These are phyloP conservation scores for Aureobasidium lini DNA, from an alignment of 2,329 filamentous ascomycete species.

Conservation along the genomic window DNA sequence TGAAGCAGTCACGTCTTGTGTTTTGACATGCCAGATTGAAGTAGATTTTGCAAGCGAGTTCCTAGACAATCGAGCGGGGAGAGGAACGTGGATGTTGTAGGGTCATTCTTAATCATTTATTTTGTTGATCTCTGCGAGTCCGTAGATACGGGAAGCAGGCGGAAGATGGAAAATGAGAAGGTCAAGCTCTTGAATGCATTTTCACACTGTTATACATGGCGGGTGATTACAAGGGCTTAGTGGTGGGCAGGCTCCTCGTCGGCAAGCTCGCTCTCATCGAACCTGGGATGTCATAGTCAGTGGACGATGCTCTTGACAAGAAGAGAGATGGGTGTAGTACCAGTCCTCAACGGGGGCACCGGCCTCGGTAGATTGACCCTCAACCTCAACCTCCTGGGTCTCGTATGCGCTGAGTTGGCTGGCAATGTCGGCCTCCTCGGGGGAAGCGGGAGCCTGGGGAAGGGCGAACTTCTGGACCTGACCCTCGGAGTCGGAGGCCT, in stretches of 20 bases:
- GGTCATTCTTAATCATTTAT: too few relatives aligned
- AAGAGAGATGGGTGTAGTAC: conserved; percentile 32
- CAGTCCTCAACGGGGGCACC: conserved; percentile 54
- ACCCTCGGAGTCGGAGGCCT: conserved; percentile 79
- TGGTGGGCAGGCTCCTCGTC: conserved; percentile 17
- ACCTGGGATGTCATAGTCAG: conserved; percentile 5
- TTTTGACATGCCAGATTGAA: too few relatives aligned
- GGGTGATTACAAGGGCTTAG: conserved; percentile 28
- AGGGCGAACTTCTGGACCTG: conserved; percentile 81
- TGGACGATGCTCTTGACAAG: neutral
- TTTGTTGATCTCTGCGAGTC: too few relatives aligned
- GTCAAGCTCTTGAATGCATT: conserved; percentile 11
- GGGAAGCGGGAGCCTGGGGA: conserved; percentile 75
- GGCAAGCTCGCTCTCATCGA: conserved; percentile 16
- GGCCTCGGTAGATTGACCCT: conserved; percentile 67
- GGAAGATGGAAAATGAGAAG: neutral
- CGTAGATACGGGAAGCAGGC: neutral
- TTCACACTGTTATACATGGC: conserved; percentile 11
- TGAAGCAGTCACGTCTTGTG: too few relatives aligned
- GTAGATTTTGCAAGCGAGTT: too few relatives aligned
- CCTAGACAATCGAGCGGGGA: too few relatives aligned
- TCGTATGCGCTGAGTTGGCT: conserved; percentile 92
- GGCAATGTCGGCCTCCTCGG: conserved; percentile 90
- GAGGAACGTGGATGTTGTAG: too few relatives aligned
- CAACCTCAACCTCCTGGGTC: conserved; percentile 85